Percentiles rank a stretch among this genome's conserved stretches.
Evolutionary conservation across 2,329 filamentous ascomycete species (phyloP).

Genomic region (Hyphodiscus sp.): DNA sequence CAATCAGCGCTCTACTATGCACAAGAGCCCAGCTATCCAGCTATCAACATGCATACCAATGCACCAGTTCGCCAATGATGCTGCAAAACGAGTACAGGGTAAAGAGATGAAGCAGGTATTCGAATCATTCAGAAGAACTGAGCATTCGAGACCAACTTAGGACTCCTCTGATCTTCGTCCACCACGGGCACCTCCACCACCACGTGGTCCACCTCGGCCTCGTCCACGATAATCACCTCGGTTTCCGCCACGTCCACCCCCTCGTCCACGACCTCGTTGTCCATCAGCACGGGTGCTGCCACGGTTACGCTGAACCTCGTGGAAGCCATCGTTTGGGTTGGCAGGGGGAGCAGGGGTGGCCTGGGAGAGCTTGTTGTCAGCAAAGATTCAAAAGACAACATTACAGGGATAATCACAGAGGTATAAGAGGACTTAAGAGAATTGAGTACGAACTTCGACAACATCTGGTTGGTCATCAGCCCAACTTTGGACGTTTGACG

Average conservation of each 20-base stretch:
- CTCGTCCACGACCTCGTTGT: slow-evolving; percentile 28
- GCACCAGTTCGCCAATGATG: slow-evolving; percentile 11
- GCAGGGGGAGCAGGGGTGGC: slow-evolving; percentile 28
- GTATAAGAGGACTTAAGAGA: background rate
- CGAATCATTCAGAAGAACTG: background rate
- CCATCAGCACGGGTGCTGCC: slow-evolving; percentile 40
- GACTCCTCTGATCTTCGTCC: slow-evolving; percentile 22
- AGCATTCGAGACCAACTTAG: slow-evolving; percentile 3
- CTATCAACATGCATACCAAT: slow-evolving; percentile 9
- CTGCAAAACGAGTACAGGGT: slow-evolving; percentile 2
- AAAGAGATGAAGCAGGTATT: background rate
- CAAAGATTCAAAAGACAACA: background rate
- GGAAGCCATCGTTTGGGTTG: slow-evolving; percentile 60
- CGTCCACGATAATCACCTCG: slow-evolving; percentile 37
- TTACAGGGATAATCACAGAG: slow-evolving; percentile 10
- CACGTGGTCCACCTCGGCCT: slow-evolving; percentile 18
- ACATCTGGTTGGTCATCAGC: slow-evolving; percentile 69
- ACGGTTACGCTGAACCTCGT: slow-evolving; percentile 56
- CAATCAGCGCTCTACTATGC: background rate
- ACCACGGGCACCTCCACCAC: slow-evolving; percentile 18
- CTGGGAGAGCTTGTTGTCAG: slow-evolving; percentile 17
- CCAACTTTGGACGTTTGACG: slow-evolving; percentile 64
- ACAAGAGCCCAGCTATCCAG: slow-evolving; percentile 7
- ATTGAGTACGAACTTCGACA: slow-evolving; percentile 34
- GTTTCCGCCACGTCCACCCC: slow-evolving; percentile 40